A percentile compares a stretch with the other conserved stretches of the same genome.
Conservation (phyloP, 805 yeast species). For the Kluyveromyces lactis region DNA sequence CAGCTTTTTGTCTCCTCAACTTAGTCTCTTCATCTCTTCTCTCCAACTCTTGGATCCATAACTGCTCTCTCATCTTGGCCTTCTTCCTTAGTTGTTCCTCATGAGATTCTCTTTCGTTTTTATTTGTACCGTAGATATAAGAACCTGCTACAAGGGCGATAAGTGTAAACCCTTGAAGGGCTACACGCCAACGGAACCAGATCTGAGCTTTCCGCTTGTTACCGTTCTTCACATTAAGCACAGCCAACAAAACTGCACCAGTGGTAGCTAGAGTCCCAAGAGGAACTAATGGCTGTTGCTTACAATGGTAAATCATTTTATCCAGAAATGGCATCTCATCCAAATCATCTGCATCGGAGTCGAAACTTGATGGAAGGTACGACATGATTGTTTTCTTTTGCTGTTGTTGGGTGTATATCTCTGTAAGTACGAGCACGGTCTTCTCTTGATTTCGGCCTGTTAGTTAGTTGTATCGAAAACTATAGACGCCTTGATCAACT, state of each 20-base stretch:
- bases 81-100: slow-evolving; percentile 65
- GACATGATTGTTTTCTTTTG: slow-evolving; percentile 3
- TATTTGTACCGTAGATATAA: slow-evolving; percentile 48
- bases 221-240: slow-evolving; percentile 64
- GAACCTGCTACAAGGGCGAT: slow-evolving; percentile 81
- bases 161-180: slow-evolving; percentile 73
- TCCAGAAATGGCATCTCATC: slow-evolving; percentile 41
- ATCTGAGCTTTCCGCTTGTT: slow-evolving; percentile 69
- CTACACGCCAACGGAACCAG: slow-evolving; percentile 87
- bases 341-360: slow-evolving; percentile 20
- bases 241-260: slow-evolving; percentile 74
- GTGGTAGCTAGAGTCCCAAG: slow-evolving; percentile 71
- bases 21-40: slow-evolving; percentile 72
- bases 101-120: slow-evolving; percentile 39
- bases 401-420: too few relatives aligned
- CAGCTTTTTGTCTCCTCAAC: slow-evolving; percentile 60
- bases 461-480: too few relatives aligned
- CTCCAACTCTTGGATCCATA: slow-evolving; percentile 89
- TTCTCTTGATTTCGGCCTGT: too few relatives aligned
- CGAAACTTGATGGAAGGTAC: slow-evolving; percentile 29
- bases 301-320: slow-evolving; percentile 53
- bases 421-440: too few relatives aligned
- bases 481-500: too few relatives aligned
- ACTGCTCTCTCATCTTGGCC: slow-evolving; percentile 74
- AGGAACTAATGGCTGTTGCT: slow-evolving; percentile 87